These are phyloP conservation scores for Tuber brumale DNA, from an alignment of 495 filamentous ascomycete genomes.

Conservation along the genomic window DNA sequence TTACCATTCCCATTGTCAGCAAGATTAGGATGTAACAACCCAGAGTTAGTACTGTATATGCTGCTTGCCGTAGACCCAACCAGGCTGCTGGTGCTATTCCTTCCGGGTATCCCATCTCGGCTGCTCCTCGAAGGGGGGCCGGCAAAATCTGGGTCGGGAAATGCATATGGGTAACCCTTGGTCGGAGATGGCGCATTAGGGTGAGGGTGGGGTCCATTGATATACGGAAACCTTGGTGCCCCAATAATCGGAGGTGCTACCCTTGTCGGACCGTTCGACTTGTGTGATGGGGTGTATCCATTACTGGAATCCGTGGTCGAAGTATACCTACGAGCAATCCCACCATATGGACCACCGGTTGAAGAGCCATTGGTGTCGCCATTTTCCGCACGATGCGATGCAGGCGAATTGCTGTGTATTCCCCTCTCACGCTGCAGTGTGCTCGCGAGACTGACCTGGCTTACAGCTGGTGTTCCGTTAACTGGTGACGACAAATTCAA, in stretches of 20 bases:
- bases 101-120: slow-evolving; percentile 29
- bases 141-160: slow-evolving; percentile 41
- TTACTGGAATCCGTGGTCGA: neutral
- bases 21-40: slow-evolving; percentile 24
- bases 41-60: slow-evolving; percentile 37
- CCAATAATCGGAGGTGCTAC: slow-evolving; percentile 40
- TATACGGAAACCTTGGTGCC: slow-evolving; percentile 36
- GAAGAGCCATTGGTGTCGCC: slow-evolving; percentile 31
- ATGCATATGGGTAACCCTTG: slow-evolving; percentile 42
- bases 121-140: slow-evolving; percentile 29
- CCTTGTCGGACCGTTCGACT: slow-evolving; percentile 17
- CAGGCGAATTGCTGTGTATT: slow-evolving; percentile 40
- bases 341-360: slow-evolving; percentile 22
- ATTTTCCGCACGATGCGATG: slow-evolving; percentile 34
- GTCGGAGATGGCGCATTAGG: slow-evolving; percentile 42
- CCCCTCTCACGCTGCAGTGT: slow-evolving; percentile 41
- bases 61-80: slow-evolving; percentile 37
- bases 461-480: slow-evolving; percentile 39
- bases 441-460: slow-evolving; percentile 41
- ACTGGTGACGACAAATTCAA: slow-evolving; percentile 39
- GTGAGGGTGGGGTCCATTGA: slow-evolving; percentile 34
- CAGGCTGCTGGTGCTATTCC: slow-evolving; percentile 36
- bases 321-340: slow-evolving; percentile 6
- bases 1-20: slow-evolving; percentile 29
- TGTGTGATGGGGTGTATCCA: neutral